Conservation (phyloP, 2,329 filamentous ascomycete genomes). For the Coniochaeta sp. region DNA sequence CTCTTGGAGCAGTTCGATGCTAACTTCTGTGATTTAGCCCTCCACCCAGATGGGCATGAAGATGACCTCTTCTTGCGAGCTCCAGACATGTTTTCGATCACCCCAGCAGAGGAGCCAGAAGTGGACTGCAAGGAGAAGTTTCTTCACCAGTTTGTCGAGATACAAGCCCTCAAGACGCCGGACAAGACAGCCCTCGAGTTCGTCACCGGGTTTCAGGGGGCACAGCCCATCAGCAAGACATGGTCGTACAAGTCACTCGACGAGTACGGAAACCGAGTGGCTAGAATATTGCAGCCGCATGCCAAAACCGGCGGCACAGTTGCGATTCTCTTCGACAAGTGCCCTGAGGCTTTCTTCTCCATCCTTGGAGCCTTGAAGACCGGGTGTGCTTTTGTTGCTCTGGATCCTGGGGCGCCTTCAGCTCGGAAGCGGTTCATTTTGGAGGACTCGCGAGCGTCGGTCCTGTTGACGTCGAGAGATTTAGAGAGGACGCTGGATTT, state of each 20-base stretch:
- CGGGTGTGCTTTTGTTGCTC: slow-evolving; percentile 72
- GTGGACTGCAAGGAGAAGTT: slow-evolving; percentile 53
- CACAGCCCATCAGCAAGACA: slow-evolving; percentile 32
- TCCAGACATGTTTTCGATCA: slow-evolving; percentile 53
- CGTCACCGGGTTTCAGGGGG: slow-evolving; percentile 44
- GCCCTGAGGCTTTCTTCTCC: slow-evolving; percentile 73
- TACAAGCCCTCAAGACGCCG: slow-evolving; percentile 47
- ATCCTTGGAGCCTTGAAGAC: slow-evolving; percentile 78
- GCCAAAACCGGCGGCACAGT: slow-evolving; percentile 55
- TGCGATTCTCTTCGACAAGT: slow-evolving; percentile 78
- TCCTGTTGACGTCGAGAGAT: slow-evolving; percentile 49
- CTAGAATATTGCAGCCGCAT: slow-evolving; percentile 50
- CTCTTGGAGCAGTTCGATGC: slow-evolving; percentile 68
- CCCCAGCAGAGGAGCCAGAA: slow-evolving; percentile 49
- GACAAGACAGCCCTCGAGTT: slow-evolving; percentile 69
- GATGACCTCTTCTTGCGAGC: slow-evolving; percentile 25
- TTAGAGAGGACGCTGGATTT: slow-evolving; percentile 22
- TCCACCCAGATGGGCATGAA: slow-evolving; percentile 33
- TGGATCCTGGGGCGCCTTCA: slow-evolving; percentile 67
- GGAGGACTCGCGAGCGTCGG: slow-evolving; percentile 59
- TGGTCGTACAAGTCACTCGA: slow-evolving; percentile 78
- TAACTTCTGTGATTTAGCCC: slow-evolving; percentile 52
- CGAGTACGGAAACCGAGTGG: slow-evolving; percentile 63
- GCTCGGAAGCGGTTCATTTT: slow-evolving; percentile 74
- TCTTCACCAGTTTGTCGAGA: slow-evolving; percentile 74